Base-by-base conservation (phyloP, 768 basidiomycete genomes). In the Pisolithus orientalis region DNA sequence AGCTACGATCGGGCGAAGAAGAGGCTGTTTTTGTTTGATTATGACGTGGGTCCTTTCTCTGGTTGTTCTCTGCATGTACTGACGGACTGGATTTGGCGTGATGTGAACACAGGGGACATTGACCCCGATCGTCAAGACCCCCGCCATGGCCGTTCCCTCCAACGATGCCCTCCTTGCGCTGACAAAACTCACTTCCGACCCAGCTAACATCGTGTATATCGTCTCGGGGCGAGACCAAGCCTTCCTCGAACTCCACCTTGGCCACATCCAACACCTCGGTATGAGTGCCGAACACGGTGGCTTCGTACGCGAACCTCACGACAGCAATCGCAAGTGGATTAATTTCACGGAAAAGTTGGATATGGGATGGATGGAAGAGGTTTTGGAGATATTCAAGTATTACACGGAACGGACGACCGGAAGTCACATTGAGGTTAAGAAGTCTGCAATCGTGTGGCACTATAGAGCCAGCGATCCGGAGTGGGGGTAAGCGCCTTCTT, bases 401-500 rank as follows among this genome's bases (percentile, higher is more conserved):
- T 95, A 95, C 71, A 95, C 92, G 16, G 94, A 95, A 81, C 76
- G 95, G 48, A 99, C 95, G 60, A 91, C 92, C 34, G 95, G 95
- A n/a, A 88, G 89, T 58, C 87, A 89, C 62, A 92, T 98, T 54
- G 95, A 99, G 77, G 75, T 87, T 68, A 99, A 99, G 82, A 94
- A 94, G 79, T 92, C 90, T 62, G 88, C 88, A 54, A 90, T 99
- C 66, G 97, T 94, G 40, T 98, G 95, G 95, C 95, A 99, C 71
- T 97, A 96, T 71, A 81, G 95, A 43, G 80, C 83, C 53, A 80
- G 79, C 31, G 95, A 99, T 70, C 95, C 95, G 0, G 93, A 95
- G 71, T 99, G 94, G 84, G 94, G 94, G 84, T 88, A 66, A 63
- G 87, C 79, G 16, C 21, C 51, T n/a, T 49, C 2, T 43, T 47